These are phyloP conservation scores for Termitomyces sp. DNA, from an alignment of 768 basidiomycete species.

Conservation along the genomic window DNA sequence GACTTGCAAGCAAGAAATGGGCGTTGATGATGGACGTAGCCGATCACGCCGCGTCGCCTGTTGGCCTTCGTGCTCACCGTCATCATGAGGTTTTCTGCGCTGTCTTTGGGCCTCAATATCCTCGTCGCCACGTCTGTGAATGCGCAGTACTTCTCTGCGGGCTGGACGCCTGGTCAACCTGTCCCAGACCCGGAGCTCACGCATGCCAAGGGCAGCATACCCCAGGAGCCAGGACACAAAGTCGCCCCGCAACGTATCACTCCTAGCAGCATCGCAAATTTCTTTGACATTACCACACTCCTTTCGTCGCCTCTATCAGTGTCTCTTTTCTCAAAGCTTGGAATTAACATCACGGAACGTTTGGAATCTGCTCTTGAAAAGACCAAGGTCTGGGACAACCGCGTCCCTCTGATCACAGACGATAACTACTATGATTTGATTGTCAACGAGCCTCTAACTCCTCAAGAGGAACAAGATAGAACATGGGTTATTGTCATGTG, in stretches of 20 bases:
- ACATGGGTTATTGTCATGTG: constrained; percentile 81
- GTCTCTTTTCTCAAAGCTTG: constrained; percentile 47
- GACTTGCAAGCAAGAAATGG: background rate
- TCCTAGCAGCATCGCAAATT: constrained; percentile 17
- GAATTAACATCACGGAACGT: constrained; percentile 67
- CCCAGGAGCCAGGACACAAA: constrained; percentile 12
- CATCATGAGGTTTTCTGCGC: constrained; percentile 46
- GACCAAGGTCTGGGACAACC: constrained; percentile 54
- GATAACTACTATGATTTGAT: constrained; percentile 71
- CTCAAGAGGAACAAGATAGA: constrained; percentile 59
- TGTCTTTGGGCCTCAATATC: constrained; percentile 28
- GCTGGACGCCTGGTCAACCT: constrained; percentile 77
- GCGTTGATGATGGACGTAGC: background rate
- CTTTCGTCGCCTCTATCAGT: constrained; percentile 51
- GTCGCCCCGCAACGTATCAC: constrained; percentile 14
- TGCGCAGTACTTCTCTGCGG: constrained; percentile 75
- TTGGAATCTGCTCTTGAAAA: constrained; percentile 28
- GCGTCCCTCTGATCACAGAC: constrained; percentile 78
- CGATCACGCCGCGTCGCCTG: background rate
- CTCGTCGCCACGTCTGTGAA: constrained; percentile 31
- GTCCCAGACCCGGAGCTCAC: constrained; percentile 22
- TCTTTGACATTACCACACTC: constrained; percentile 33
- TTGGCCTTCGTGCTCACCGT: constrained; percentile 5
- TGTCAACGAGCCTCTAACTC: constrained; percentile 59
- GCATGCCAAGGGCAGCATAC: constrained; percentile 13